Conservation (phyloP, 805 yeast species). For the Gaillardinia entomophila region DNA sequence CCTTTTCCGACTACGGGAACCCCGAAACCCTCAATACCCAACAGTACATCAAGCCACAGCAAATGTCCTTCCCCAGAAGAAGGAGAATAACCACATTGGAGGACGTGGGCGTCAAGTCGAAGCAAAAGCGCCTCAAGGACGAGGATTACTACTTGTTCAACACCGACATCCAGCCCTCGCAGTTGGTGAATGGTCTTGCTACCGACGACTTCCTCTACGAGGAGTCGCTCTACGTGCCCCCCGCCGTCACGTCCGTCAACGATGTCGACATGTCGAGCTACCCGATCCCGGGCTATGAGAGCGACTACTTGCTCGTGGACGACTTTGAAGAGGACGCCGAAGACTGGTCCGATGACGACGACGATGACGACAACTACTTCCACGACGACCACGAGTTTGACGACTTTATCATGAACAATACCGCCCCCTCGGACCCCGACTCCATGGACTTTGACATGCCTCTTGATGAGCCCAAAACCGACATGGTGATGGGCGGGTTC, state of each 20-base stretch:
- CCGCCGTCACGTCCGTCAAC: constrained; percentile 5
- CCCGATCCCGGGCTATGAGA: constrained; percentile 27
- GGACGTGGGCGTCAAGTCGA: constrained; percentile 10
- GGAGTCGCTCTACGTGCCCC: constrained; percentile 27
- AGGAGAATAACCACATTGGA: constrained; percentile 30
- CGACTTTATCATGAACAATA: constrained; percentile 15
- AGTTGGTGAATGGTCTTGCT: constrained; percentile 20
- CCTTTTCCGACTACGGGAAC: constrained; percentile 36
- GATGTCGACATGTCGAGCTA: constrained; percentile 4
- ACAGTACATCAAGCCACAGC: constrained; percentile 6
- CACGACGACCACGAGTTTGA: constrained; percentile 29
- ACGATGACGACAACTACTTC: constrained; percentile 33
- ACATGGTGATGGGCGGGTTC: background rate
- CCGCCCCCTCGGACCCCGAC: background rate
- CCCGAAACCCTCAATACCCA: constrained; percentile 24
- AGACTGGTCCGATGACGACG: constrained; percentile 34
- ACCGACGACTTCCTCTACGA: constrained; percentile 16
- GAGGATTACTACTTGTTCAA: constrained; percentile 35
- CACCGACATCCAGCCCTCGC: constrained; percentile 38
- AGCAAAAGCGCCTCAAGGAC: constrained; percentile 17
- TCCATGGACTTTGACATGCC: background rate
- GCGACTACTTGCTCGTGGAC: constrained; percentile 27
- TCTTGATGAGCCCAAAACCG: background rate
- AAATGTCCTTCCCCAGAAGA: constrained; percentile 15
- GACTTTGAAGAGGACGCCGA: constrained; percentile 39